A percentile compares a stretch with the other conserved stretches of the same genome.
Evolutionary conservation across 371 early-diverging fungal genomes (phyloP).

Genomic region (Apophysomyces trapeziformis): DNA sequence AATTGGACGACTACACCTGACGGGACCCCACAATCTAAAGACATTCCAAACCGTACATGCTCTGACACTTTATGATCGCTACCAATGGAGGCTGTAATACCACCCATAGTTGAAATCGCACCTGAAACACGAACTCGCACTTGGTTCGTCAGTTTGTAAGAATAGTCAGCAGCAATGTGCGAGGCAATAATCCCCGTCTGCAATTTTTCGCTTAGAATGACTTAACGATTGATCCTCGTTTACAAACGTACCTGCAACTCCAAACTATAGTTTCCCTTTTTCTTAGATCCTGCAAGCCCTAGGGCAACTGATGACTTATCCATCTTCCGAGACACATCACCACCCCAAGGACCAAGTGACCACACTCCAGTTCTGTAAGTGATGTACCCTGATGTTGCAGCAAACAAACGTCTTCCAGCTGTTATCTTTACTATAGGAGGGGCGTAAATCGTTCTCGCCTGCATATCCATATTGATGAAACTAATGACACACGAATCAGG

Average conservation of each 20-base stretch:
- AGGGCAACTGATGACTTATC: slow-evolving; percentile 65
- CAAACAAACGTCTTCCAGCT: slow-evolving; percentile 66
- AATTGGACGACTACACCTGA: slow-evolving; percentile 77
- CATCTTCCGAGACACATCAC: slow-evolving; percentile 46
- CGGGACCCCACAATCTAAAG: slow-evolving; percentile 75
- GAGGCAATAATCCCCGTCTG: slow-evolving; percentile 55
- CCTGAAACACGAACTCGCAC: slow-evolving; percentile 40
- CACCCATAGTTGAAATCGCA: slow-evolving; percentile 57
- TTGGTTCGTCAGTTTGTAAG: slow-evolving; percentile 40
- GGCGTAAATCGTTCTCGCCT: slow-evolving; percentile 52
- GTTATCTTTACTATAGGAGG: slow-evolving; percentile 73
- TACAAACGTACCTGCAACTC: slow-evolving; percentile 58
- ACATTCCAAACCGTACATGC: slow-evolving; percentile 73
- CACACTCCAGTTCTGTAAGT: slow-evolving; percentile 80
- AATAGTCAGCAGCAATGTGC: slow-evolving; percentile 54
- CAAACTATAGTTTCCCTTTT: slow-evolving; percentile 53
- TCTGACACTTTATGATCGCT: slow-evolving; percentile 68
- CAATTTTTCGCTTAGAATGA: background rate
- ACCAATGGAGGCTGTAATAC: slow-evolving; percentile 56
- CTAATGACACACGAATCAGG: slow-evolving; percentile 28
- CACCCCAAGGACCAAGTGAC: slow-evolving; percentile 70
- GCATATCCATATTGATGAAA: slow-evolving; percentile 66
- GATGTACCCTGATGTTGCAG: slow-evolving; percentile 73
- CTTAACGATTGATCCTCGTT: background rate
- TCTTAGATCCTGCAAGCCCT: slow-evolving; percentile 60